Conservation (phyloP, 2,329 filamentous ascomycete species). For the Arthroderma sp. region DNA sequence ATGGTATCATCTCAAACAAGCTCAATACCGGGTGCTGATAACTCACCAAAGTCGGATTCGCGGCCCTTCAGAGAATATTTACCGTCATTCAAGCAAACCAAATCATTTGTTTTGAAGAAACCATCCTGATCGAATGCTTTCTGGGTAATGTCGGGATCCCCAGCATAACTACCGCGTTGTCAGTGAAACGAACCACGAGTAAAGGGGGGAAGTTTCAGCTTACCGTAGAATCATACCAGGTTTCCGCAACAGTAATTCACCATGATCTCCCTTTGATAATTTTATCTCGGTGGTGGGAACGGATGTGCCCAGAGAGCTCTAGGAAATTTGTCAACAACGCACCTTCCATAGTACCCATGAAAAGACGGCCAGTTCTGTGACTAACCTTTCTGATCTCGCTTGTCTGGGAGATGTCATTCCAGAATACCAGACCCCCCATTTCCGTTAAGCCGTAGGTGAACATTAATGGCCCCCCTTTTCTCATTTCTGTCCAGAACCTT, state of each 20-base stretch:
- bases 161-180: constrained; percentile 3
- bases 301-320: constrained; percentile 7
- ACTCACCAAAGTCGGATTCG: constrained; percentile 11
- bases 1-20: too few relatives aligned
- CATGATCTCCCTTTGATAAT: constrained; percentile 6
- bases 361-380: background rate
- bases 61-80: constrained; percentile 13
- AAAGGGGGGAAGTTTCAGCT: background rate
- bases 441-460: too few relatives aligned
- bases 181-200: too few relatives aligned
- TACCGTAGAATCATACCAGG: constrained; percentile 6
- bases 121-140: constrained; percentile 10
- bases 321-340: background rate
- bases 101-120: constrained; percentile 13
- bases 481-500: too few relatives aligned
- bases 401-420: background rate
- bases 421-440: background rate
- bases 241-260: constrained; percentile 8
- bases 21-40: background rate
- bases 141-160: constrained; percentile 3
- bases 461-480: too few relatives aligned
- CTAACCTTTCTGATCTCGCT: background rate
- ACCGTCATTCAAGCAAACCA: constrained; percentile 6
- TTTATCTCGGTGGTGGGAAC: constrained; percentile 3
- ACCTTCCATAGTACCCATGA: background rate